Conservation (phyloP, 805 yeast species). For the Saccharomyces kudriavzevii region DNA sequence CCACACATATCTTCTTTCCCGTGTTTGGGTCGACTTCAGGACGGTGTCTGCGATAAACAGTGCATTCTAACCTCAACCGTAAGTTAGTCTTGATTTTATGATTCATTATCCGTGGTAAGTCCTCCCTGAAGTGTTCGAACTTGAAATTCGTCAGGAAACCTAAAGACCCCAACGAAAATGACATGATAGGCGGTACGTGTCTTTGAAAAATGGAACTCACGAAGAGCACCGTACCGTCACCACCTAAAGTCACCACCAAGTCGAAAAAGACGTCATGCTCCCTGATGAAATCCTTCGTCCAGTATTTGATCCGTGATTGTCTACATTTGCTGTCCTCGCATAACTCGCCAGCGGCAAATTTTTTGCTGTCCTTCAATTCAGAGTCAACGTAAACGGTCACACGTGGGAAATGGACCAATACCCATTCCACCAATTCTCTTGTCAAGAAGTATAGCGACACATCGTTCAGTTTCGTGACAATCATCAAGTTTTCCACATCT, state of each 20-base stretch:
- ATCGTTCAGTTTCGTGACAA: constrained; percentile 87
- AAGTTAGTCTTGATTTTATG: constrained; percentile 70
- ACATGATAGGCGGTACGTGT: constrained; percentile 83
- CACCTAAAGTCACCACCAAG: constrained; percentile 82
- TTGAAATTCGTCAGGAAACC: constrained; percentile 87
- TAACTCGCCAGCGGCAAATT: constrained; percentile 55
- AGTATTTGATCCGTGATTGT: constrained; percentile 44
- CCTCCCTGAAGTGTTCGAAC: constrained; percentile 61
- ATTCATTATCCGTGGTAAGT: constrained; percentile 49
- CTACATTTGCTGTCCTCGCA: constrained; percentile 37
- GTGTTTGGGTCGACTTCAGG: constrained; percentile 34
- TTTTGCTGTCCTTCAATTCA: constrained; percentile 49
- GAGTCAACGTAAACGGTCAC: constrained; percentile 65
- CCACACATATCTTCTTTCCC: constrained; percentile 33
- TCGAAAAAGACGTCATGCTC: constrained; percentile 46
- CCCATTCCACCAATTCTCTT: constrained; percentile 73
- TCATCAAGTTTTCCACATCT: constrained; percentile 61
- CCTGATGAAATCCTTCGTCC: constrained; percentile 56
- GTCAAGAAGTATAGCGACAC: constrained; percentile 68
- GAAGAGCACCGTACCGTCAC: constrained; percentile 91
- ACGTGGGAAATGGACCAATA: constrained; percentile 37
- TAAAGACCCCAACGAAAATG: constrained; percentile 82
- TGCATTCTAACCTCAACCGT: constrained; percentile 82
- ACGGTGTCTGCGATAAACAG: constrained; percentile 43
- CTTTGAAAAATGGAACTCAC: constrained; percentile 80